A percentile compares a stretch with the other conserved stretches of the same genome.
Conservation (phyloP, 352 stramenopile species). For the Globisporangium nunn region DNA sequence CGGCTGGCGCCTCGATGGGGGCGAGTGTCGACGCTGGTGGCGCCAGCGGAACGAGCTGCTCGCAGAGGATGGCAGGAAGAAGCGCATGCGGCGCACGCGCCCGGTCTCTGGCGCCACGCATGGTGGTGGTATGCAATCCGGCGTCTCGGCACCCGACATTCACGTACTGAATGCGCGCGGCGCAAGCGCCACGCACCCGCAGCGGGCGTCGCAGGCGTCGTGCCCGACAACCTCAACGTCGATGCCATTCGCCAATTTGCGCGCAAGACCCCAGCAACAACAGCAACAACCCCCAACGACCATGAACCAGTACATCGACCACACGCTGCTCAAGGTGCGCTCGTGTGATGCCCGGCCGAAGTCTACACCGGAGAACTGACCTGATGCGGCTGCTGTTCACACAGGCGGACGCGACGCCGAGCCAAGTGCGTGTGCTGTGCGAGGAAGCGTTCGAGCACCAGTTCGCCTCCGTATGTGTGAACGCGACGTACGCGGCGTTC, state of each 20-base stretch:
- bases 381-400: too few relatives aligned
- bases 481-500: slow-evolving; percentile 57
- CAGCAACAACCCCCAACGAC: neutral
- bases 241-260: slow-evolving; percentile 8
- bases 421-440: slow-evolving; percentile 62
- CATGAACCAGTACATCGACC: slow-evolving; percentile 65
- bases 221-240: neutral
- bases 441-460: slow-evolving; percentile 54
- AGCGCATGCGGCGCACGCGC: too few relatives aligned
- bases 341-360: too few relatives aligned
- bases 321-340: slow-evolving; percentile 66
- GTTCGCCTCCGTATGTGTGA: slow-evolving; percentile 82
- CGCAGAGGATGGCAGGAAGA: too few relatives aligned
- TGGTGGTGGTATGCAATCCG: slow-evolving; percentile 7
- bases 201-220: too few relatives aligned
- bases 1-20: too few relatives aligned
- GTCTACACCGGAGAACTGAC: too few relatives aligned
- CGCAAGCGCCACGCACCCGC: neutral
- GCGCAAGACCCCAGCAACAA: neutral
- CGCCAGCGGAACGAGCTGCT: too few relatives aligned
- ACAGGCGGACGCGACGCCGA: slow-evolving; percentile 43
- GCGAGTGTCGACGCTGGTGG: too few relatives aligned
- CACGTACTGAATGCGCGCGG: neutral
- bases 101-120: neutral
- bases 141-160: slow-evolving; percentile 2